Evolutionary conservation across 805 yeast genomes (phyloP).

Genomic region (Nakazawaea pomicola): DNA sequence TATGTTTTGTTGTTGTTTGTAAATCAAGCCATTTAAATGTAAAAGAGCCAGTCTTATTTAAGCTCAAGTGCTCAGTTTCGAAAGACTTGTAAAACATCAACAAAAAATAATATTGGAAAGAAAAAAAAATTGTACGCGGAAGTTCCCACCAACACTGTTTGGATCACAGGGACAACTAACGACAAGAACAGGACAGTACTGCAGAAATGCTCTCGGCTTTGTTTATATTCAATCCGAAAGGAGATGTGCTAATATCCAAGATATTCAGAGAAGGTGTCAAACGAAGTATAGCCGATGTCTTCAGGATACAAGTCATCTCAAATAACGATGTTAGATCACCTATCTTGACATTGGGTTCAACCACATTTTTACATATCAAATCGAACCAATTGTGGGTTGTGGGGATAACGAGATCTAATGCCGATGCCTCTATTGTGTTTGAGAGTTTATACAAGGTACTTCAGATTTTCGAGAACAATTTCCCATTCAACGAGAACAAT

Average conservation of each 20-base stretch:
- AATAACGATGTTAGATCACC: constrained; percentile 60
- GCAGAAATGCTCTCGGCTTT: constrained; percentile 71
- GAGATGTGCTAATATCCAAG: constrained; percentile 78
- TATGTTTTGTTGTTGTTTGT: too few relatives aligned
- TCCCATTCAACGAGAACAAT: constrained; percentile 38
- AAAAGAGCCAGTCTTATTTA: too few relatives aligned
- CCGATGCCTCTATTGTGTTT: constrained; percentile 73
- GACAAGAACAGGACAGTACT: not conserved
- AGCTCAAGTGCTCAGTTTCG: too few relatives aligned
- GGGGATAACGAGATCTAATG: constrained; percentile 85
- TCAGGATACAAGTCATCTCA: constrained; percentile 86
- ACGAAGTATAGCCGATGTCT: constrained; percentile 77
- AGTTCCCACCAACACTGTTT: not conserved
- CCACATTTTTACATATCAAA: constrained; percentile 79
- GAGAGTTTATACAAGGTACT: constrained; percentile 71
- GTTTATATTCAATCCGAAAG: constrained; percentile 72
- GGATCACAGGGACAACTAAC: not conserved
- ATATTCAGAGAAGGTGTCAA: constrained; percentile 71
- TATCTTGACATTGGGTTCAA: constrained; percentile 82
- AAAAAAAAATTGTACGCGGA: too few relatives aligned
- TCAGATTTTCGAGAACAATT: constrained; percentile 41
- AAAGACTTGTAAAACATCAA: not conserved
- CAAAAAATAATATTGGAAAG: not conserved
- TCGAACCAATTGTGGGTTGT: constrained; percentile 68
- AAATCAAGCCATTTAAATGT: too few relatives aligned